Base-by-base conservation (phyloP, 345 rosid species). In the Populus alba region DNA sequence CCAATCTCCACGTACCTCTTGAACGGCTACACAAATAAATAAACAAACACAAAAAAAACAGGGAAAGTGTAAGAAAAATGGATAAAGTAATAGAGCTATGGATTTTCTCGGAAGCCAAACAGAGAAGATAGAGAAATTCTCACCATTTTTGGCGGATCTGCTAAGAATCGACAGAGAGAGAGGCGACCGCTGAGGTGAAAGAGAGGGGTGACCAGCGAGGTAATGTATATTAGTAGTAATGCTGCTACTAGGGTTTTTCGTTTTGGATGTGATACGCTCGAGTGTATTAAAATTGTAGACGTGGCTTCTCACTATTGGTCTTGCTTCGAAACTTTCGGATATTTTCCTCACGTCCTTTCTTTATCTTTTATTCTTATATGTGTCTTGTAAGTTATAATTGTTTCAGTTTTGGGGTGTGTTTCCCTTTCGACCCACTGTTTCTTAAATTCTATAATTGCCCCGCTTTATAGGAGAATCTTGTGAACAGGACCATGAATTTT, bases 1-100 rank as follows among this genome's bases (percentile, higher is more conserved):
- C 82, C 78, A n/a, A 80, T 74, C 82, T 70, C 74, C 39, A 74
- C 65, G 75, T 79, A 74, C 74, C 78, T 68, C 70, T 68, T 68
- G 78, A 73, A 79, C 65, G 77, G 78, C 78, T 74, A 41, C 23
- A 68, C 49, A 17, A 6, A 20, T 8, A 18, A 61, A n/a, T 18
- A n/a, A 38, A 9, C 1, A n/a, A 2, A 10, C 15, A 69, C 8
- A 18, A 41, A 3, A 18, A 18, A 33, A 53, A n/a, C 5, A 59
- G 61, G 31, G 41, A 9, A 71, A 49, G 23, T 17, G 63, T 20
- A 47, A 53, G 63, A 71, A 71, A 47, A 51, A 41, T 13, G 59
- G 29, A 23, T 7, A 1, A 70, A 39, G 57, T 12, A 12, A 23
- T 18, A 7, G 57, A 47, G 29, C 37, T 8, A 47, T 7, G 57